Conservation (phyloP, 352 stramenopile genomes). For the Globisporangium orthogonon region DNA sequence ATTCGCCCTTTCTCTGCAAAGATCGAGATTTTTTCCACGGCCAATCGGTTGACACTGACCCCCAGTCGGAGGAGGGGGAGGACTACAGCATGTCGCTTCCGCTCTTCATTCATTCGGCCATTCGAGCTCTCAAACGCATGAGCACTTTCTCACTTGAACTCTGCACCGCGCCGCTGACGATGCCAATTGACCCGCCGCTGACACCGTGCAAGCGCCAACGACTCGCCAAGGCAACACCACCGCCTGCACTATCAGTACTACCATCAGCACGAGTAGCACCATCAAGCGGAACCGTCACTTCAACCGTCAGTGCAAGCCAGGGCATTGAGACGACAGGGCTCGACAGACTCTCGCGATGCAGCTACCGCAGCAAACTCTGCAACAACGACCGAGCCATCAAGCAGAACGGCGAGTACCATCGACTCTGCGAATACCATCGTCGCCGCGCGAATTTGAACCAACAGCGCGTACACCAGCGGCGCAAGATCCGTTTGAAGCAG, state of each 20-base stretch:
- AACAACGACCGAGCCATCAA: conserved; percentile 24
- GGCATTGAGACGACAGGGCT: too few species aligned
- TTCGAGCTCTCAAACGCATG: neutral
- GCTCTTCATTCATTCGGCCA: neutral
- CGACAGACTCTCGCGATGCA: neutral
- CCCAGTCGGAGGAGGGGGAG: too few species aligned
- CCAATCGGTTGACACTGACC: neutral
- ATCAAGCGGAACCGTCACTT: neutral
- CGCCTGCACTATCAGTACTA: too few species aligned
- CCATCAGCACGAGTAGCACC: too few species aligned
- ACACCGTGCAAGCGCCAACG: neutral
- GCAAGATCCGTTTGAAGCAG: conserved; percentile 4
- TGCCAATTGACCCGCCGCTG: neutral
- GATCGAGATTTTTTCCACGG: neutral
- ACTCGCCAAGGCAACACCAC: neutral
- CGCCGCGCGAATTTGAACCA: conserved; percentile 39
- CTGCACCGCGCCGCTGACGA: neutral
- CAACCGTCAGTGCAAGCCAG: too few species aligned
- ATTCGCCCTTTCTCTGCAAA: neutral
- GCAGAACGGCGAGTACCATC: conserved; percentile 29
- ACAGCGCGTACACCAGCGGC: conserved; percentile 25
- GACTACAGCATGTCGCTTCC: neutral
- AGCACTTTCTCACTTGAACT: neutral
- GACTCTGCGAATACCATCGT: conserved; percentile 34
- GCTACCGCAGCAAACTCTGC: conserved; percentile 26